Conservation (phyloP, 139 green algal genomes). For the Trebouxia sp. region DNA sequence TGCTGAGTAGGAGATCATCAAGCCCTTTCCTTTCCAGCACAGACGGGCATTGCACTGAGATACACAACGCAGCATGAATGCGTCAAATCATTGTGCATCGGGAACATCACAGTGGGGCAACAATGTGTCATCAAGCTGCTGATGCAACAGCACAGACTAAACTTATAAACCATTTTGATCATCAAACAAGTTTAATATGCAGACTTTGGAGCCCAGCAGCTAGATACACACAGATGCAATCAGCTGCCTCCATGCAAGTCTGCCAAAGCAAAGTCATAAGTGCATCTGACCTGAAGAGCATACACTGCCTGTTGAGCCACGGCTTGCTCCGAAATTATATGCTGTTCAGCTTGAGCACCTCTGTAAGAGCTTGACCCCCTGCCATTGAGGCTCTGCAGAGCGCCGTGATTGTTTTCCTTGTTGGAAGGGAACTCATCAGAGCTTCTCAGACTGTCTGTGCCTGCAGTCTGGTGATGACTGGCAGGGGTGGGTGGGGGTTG, state of each 20-base stretch:
- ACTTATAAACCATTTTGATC: no score
- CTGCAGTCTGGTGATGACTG: neutral
- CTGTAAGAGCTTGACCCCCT: neutral
- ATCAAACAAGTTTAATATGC: no score
- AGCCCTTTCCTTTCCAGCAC: no score
- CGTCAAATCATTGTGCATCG: neutral
- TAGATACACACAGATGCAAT: no score
- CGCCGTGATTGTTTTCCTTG: constrained; percentile 17
- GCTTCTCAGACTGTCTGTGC: constrained; percentile 18
- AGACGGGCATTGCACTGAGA: no score
- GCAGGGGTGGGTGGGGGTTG: neutral
- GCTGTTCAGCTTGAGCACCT: neutral
- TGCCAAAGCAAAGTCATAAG: neutral
- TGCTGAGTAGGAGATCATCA: no score
- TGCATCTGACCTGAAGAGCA: neutral
- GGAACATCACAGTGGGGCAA: neutral
- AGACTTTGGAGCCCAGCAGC: neutral
- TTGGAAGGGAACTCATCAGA: constrained; percentile 29
- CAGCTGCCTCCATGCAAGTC: no score
- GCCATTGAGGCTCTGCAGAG: neutral
- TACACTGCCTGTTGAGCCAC: constrained; percentile 11
- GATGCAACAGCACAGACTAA: neutral
- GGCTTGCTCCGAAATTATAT: neutral
- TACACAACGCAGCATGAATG: neutral
- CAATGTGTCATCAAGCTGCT: neutral